phyloP scores from a whole-genome alignment of 1,284 basidiomycete species.

The Cutaneotrichosporon dermatis region DNA sequence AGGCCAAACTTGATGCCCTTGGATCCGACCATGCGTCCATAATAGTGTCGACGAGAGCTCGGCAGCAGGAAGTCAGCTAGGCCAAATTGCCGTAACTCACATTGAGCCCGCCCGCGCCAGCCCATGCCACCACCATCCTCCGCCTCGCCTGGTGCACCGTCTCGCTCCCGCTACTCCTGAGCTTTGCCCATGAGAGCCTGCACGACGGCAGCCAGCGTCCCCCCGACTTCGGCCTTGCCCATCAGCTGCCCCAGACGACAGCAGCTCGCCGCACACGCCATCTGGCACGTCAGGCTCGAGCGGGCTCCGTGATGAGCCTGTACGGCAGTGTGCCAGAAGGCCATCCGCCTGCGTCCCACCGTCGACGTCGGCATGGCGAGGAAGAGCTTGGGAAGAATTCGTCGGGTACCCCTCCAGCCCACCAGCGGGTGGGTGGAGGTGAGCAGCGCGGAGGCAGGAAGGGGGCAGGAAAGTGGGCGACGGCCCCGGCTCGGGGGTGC shows the following conservation, averaged over 20 bases:
- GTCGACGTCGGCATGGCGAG: constrained; percentile 55
- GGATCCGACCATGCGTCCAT: constrained; percentile 46
- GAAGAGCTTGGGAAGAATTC: constrained; percentile 62
- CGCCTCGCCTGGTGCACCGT: constrained; percentile 15
- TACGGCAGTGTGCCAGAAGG: constrained; percentile 26
- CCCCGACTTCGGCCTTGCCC: constrained; percentile 24
- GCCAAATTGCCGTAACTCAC: not conserved
- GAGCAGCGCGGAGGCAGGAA: constrained; percentile 43
- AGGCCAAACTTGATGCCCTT: constrained; percentile 47
- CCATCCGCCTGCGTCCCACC: constrained; percentile 24
- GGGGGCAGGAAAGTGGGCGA: constrained; percentile 31
- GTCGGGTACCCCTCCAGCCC: constrained; percentile 56
- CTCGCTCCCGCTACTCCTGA: not conserved
- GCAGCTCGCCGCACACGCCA: constrained; percentile 23
- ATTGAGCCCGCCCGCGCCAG: constrained; percentile 19
- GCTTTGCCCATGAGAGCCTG: constrained; percentile 4
- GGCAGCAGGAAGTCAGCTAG: constrained; percentile 12
- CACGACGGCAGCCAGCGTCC: constrained; percentile 36
- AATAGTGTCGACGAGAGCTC: constrained; percentile 34
- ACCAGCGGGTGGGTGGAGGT: constrained; percentile 52
- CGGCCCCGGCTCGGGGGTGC: constrained; percentile 10
- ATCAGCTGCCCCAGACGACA: constrained; percentile 25
- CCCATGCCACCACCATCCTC: constrained; percentile 37
- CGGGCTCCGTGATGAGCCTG: constrained; percentile 6
- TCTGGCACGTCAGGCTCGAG: constrained; percentile 22